These are phyloP conservation scores for Ploettnerulaceae sp. DNA, from an alignment of 2,329 filamentous ascomycete genomes.

Conservation along the genomic window DNA sequence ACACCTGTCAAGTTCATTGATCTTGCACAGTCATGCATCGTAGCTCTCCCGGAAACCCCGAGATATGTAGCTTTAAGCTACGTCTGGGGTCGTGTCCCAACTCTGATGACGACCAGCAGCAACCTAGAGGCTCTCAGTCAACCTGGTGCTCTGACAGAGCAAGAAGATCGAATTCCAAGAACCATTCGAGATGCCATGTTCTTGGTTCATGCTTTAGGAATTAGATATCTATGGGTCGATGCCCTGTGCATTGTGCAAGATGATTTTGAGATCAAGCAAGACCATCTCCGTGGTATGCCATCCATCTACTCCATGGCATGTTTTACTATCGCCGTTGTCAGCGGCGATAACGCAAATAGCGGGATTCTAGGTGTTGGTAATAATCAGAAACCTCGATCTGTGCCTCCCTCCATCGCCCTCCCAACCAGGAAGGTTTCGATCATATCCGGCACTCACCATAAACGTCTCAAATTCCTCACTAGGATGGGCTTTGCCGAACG, in stretches of 20 bases:
- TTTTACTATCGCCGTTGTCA: constrained; percentile 6
- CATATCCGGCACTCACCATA: neutral
- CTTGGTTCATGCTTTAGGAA: constrained; percentile 22
- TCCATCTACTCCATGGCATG: constrained; percentile 8
- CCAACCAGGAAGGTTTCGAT: neutral
- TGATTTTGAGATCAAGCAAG: constrained; percentile 3
- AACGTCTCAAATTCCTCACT: neutral
- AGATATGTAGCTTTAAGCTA: constrained; percentile 18
- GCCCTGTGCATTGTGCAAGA: constrained; percentile 17
- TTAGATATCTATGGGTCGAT: constrained; percentile 22
- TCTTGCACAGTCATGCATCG: neutral
- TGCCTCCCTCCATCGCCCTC: neutral
- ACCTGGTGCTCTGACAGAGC: constrained; percentile 1
- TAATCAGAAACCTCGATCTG: neutral
- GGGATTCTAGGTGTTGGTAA: constrained; percentile 2
- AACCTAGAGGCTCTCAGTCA: constrained; percentile 7
- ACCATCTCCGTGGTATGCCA: constrained; percentile 10
- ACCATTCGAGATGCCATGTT: constrained; percentile 24
- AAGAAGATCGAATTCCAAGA: constrained; percentile 10
- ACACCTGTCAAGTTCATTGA: constrained; percentile 6
- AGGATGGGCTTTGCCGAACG: neutral
- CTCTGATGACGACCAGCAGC: neutral
- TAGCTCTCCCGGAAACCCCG: neutral
- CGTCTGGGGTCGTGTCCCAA: constrained; percentile 14
- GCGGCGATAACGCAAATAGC: neutral